A percentile compares a stretch with the other conserved stretches of the same genome.
Conservation (phyloP, 306 rosid species). For the Rosa lucieae region DNA sequence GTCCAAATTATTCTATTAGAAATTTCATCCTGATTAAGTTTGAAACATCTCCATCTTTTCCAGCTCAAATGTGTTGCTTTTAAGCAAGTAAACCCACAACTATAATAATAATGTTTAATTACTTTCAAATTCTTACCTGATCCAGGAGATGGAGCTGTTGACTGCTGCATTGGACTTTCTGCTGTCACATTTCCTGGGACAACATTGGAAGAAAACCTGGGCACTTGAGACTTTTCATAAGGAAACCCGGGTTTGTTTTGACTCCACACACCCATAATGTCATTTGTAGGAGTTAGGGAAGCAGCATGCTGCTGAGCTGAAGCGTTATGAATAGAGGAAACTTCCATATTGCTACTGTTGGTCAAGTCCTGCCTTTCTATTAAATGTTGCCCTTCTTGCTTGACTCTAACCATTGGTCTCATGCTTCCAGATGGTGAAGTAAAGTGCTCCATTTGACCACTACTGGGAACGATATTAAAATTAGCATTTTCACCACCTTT, state of each 20-base stretch:
- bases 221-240: slow-evolving; percentile 49
- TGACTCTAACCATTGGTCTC: slow-evolving; percentile 49
- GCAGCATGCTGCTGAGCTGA: slow-evolving; percentile 46
- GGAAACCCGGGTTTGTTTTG: slow-evolving; percentile 41
- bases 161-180: slow-evolving; percentile 38
- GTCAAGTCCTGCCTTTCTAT: slow-evolving; percentile 43
- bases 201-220: slow-evolving; percentile 42
- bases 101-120: neutral
- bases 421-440: slow-evolving; percentile 45
- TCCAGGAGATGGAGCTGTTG: slow-evolving; percentile 39
- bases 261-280: slow-evolving; percentile 38
- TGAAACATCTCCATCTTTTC: slow-evolving; percentile 13
- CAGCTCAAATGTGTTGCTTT: slow-evolving; percentile 10
- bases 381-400: slow-evolving; percentile 58
- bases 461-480: slow-evolving; percentile 43
- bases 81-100: slow-evolving; percentile 15
- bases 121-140: slow-evolving; percentile 35
- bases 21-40: neutral
- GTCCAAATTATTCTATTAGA: neutral
- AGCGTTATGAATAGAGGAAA: slow-evolving; percentile 49
- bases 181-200: slow-evolving; percentile 36
- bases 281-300: slow-evolving; percentile 35
- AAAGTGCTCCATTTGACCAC: slow-evolving; percentile 51
- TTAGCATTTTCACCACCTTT: slow-evolving; percentile 61
- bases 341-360: slow-evolving; percentile 49